Base-by-base conservation (phyloP, 331 rosid genomes). In the Quercus tomentella region DNA sequence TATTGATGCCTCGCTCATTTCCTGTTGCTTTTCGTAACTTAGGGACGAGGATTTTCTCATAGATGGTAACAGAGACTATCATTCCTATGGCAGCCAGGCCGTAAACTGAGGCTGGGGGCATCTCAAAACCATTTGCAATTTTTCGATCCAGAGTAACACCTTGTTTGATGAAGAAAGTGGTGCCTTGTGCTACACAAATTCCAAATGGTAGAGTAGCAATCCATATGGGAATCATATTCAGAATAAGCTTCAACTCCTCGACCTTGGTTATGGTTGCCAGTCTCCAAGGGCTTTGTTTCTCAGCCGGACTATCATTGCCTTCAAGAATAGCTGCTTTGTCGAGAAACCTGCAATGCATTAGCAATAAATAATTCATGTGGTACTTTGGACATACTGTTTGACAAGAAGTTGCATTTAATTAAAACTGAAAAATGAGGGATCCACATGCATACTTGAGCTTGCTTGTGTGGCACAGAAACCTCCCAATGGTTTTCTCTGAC, bases 151-250 rank as follows among this genome's bases (percentile, higher is more conserved):
- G 5, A 12, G 77, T 75, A 6, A 80, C 82, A 5, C 90, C 85
- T 77, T 94, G 98, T 79, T 94, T 94, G 82, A 94, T 80, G 90
- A 92, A 94, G 88, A 94, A 94, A 45, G 98, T 94, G 11, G 97
- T 77, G 63, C 93, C 28, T 80, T 94, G 98, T 11, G 97, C 94
- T 3, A 88, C 82, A 75, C 91, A 82, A 1, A 92, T 61, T 30
- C 97, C 98, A 43, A 94, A 94, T 5, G 98, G 97, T 52, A 94
- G 18, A 3, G 96, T 89, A 12, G 88, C 82, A 33, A 94, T 23
- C 98, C 98, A 94, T 56, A 94, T 92, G 57, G 97, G 98, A 26
- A 91, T 90, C 84, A 95, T 85, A 82, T 95, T 92, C 70, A 92
- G 88, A 20, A 95, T 79, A 12, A 92, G 97, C 87, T 95, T 95